Evolutionary conservation across 768 basidiomycete genomes (phyloP), one percentile per base, ranked within the genome.

Genomic region (Lactarius pseudohatsudake): DNA sequence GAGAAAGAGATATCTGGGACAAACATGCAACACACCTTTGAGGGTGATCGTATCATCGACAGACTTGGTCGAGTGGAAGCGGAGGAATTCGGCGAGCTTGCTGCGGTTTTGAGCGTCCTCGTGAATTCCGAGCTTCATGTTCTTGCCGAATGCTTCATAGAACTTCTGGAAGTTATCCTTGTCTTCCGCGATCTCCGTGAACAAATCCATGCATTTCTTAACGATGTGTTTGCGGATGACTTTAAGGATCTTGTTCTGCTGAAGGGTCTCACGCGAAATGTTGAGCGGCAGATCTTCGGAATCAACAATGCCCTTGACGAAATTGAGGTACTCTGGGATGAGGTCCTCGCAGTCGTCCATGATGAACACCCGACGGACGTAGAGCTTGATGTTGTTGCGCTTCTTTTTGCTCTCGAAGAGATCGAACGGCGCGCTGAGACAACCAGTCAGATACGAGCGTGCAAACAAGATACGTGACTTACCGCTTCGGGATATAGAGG

Each of bases 391-490:
- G 91, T 98, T 98, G 87, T 98, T 98, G 75, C 96, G 93, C 88
- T 98, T 98, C 92, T 98, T 98, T 91, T 99, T 98, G 68, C 92
- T 92, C 84, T 99, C 97, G 82, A 99, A 99, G 77, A 99, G 90
- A 76, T 99, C 97, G 80, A 98, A 98, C 61, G 97, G 97, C 54
- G 96, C 97, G 68, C 95, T 95, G 61, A 36, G 28, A 22, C 57
- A 3, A 54, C 26, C 61, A 7, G 20, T 43, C 11, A 40, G 64
- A 70, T 40, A 69, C 62, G 57, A 63, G 69, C 16, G 72, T 62
- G 4, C 58, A 30, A 65, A 34, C 20, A 36, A 34, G 38, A 30
- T 18, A 22, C 26, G 15, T 0, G 38, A 62, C 87, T 64, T 75
- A 92, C 92, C 94, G 91, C 81, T 97, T 98, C 72, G 96, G 96